phyloP scores from a whole-genome alignment of 768 basidiomycete genomes.

The Boletus edulis region DNA sequence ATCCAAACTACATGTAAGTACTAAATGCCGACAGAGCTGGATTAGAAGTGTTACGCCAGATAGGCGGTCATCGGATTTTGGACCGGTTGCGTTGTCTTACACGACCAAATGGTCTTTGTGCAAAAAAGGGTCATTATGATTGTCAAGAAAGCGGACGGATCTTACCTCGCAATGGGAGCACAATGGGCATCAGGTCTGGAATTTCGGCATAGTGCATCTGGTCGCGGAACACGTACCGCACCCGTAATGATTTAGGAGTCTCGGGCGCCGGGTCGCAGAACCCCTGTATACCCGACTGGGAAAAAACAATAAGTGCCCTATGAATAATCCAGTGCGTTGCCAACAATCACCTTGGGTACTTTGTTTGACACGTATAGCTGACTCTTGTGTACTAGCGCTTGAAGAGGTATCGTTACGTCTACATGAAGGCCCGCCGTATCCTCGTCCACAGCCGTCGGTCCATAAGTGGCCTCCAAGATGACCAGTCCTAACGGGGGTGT shows the following conservation, averaged over 20 bases:
- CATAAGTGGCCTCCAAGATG: conserved; percentile 73
- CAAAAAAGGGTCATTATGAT: conserved; percentile 8
- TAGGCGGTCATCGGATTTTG: background rate
- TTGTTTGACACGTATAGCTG: conserved; percentile 78
- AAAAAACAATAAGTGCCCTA: conserved; percentile 5
- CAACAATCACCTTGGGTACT: conserved; percentile 59
- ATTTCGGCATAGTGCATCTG: conserved; percentile 75
- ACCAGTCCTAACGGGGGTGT: conserved; percentile 56
- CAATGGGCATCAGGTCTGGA: conserved; percentile 62
- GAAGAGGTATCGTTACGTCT: conserved; percentile 79
- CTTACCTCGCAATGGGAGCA: conserved; percentile 76
- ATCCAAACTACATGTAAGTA: background rate
- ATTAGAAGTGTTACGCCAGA: conserved; percentile 5
- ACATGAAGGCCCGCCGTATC: conserved; percentile 55
- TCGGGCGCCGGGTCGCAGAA: conserved; percentile 84
- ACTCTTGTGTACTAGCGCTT: conserved; percentile 75
- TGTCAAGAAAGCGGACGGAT: conserved; percentile 16
- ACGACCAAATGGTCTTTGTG: conserved; percentile 29
- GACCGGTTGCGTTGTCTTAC: conserved; percentile 6
- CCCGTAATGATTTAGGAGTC: conserved; percentile 62
- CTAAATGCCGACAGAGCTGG: background rate
- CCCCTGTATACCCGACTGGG: conserved; percentile 73
- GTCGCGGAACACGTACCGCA: conserved; percentile 77
- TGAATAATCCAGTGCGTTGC: background rate
- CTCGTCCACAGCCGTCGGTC: conserved; percentile 49